A percentile compares a stretch with the other conserved stretches of the same genome.
phyloP scores from a whole-genome alignment of 352 stramenopile species.

The Blastocystis sp. region DNA sequence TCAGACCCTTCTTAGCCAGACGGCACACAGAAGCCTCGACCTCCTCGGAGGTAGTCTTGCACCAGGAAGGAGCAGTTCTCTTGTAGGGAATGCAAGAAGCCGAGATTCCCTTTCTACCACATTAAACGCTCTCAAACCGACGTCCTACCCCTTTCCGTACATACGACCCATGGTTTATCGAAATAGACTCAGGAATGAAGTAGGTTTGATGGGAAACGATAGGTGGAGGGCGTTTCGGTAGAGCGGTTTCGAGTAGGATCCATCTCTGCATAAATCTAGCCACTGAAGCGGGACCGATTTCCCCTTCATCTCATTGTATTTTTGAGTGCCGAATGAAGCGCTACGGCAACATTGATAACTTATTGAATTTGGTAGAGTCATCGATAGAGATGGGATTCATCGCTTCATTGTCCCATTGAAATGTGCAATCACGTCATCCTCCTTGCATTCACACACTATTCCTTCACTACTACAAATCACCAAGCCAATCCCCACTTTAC shows the following conservation, averaged over 20 bases:
- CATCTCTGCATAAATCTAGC: not conserved
- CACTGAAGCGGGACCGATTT: not conserved
- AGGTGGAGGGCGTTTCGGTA: conserved; percentile 1
- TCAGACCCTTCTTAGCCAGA: conserved; percentile 96
- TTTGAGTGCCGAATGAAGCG: too few species aligned
- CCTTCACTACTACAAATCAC: too few species aligned
- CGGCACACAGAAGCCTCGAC: conserved; percentile 98
- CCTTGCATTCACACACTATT: too few species aligned
- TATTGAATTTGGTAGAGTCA: too few species aligned
- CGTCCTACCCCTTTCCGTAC: conserved; percentile 53
- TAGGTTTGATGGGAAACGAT: not conserved
- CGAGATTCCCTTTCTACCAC: conserved; percentile 85
- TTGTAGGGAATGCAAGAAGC: conserved; percentile 97
- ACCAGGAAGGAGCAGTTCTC: conserved; percentile 90
- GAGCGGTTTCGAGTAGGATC: not conserved
- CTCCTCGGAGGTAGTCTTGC: conserved; percentile 86
- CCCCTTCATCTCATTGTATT: too few species aligned
- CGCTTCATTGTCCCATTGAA: too few species aligned
- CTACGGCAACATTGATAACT: too few species aligned
- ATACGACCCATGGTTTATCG: conserved; percentile 57
- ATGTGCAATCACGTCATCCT: too few species aligned
- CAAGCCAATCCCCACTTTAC: too few species aligned
- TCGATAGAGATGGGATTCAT: too few species aligned
- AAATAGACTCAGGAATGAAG: conserved; percentile 33
- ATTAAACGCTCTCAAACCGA: not conserved